These are phyloP conservation scores for Exserohilum rostratum DNA, from an alignment of 2,329 filamentous ascomycete species.

Conservation along the genomic window DNA sequence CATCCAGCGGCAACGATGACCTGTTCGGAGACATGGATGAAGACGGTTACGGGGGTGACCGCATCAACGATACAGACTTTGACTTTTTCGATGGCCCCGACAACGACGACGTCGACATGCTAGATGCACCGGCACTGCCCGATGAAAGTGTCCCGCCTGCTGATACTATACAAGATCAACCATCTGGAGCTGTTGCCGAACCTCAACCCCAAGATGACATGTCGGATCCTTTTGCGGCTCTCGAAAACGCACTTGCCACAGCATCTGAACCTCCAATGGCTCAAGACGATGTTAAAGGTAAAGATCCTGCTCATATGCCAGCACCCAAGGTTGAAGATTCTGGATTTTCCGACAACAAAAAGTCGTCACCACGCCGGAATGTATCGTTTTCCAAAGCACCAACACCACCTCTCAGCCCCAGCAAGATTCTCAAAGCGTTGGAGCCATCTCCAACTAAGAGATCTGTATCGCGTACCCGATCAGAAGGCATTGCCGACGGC, in stretches of 20 bases:
- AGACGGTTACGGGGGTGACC: conserved; percentile 73
- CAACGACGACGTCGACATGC: conserved; percentile 47
- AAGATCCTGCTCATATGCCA: not conserved
- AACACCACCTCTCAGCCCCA: conserved; percentile 51
- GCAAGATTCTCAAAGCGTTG: conserved; percentile 54
- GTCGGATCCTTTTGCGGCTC: conserved; percentile 35
- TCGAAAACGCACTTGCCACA: conserved; percentile 37
- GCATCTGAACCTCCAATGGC: conserved; percentile 8
- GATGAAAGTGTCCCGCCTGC: conserved; percentile 20
- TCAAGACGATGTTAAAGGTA: conserved; percentile 5
- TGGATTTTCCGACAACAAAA: not conserved
- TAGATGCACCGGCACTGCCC: conserved; percentile 30
- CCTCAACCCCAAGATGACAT: conserved; percentile 29
- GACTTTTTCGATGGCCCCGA: conserved; percentile 77
- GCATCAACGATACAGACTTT: conserved; percentile 83
- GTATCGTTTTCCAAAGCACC: conserved; percentile 19
- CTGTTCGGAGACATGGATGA: conserved; percentile 70
- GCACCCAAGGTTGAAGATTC: not conserved
- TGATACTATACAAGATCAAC: not conserved
- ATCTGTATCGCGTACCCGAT: conserved; percentile 2
- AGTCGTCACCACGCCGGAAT: not conserved
- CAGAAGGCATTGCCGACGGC: conserved; percentile 8
- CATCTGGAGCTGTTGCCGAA: conserved; percentile 1
- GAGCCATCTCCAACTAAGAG: conserved; percentile 49
- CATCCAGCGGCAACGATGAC: conserved; percentile 54